A percentile compares a stretch with the other conserved stretches of the same genome.
These are phyloP conservation scores for Cercospora sp. DNA, from an alignment of 2,329 filamentous ascomycete species.

Conservation along the genomic window DNA sequence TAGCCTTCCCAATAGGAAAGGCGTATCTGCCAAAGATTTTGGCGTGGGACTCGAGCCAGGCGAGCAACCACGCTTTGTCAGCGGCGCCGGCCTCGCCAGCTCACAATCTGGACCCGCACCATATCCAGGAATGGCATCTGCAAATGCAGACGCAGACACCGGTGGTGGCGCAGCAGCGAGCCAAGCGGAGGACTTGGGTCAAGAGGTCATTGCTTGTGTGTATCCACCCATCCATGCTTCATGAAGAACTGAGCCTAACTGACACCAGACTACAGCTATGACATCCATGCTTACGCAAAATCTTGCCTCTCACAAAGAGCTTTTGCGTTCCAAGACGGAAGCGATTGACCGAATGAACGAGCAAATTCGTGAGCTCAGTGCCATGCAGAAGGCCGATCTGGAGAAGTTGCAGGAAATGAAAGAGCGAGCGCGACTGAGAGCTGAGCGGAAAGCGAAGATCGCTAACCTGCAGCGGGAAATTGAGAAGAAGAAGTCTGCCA, in stretches of 20 bases:
- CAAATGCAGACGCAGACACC: conserved; percentile 43
- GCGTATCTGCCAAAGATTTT: conserved; percentile 88
- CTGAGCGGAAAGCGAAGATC: conserved; percentile 68
- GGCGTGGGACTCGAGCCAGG: conserved; percentile 74
- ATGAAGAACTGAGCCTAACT: conserved; percentile 20
- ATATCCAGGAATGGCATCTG: conserved; percentile 20
- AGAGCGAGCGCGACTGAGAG: conserved; percentile 62
- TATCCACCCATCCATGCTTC: conserved; percentile 30
- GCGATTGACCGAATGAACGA: conserved; percentile 79
- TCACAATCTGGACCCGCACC: conserved; percentile 17
- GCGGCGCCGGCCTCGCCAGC: conserved; percentile 29
- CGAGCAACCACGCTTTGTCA: conserved; percentile 28
- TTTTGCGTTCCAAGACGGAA: conserved; percentile 80
- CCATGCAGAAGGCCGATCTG: conserved; percentile 74
- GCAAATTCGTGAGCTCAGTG: conserved; percentile 76
- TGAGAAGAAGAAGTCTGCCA: conserved; percentile 25
- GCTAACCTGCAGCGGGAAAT: conserved; percentile 77
- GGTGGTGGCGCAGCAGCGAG: conserved; percentile 43
- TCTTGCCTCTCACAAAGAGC: conserved; percentile 74
- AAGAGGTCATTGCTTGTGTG: conserved; percentile 78
- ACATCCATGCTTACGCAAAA: conserved; percentile 79
- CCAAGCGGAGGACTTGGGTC: conserved; percentile 69
- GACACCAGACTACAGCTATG: conserved; percentile 60
- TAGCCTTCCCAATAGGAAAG: conserved; percentile 86
- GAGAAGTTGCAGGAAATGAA: conserved; percentile 71